A percentile compares a stretch with the other conserved stretches of the same genome.
Evolutionary conservation across 179 eudicot species (phyloP).

Genomic region (Beta corolliflora): DNA sequence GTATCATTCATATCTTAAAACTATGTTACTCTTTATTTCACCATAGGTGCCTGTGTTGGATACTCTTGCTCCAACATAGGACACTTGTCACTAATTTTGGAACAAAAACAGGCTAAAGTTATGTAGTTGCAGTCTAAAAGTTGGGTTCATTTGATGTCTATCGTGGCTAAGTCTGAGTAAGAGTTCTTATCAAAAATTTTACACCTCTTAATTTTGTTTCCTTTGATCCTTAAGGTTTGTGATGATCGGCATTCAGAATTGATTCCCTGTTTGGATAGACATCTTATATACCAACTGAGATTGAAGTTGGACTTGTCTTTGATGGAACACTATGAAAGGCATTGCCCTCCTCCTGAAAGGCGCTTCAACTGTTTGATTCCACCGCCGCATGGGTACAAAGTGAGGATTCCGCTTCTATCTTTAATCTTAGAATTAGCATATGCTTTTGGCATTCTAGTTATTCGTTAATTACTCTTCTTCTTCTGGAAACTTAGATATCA

Average conservation of each 20-base stretch:
- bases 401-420: constrained; percentile 24
- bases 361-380: constrained; percentile 95
- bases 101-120: background rate
- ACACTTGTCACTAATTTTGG: background rate
- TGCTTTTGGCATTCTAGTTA: background rate
- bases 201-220: constrained; percentile 19
- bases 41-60: background rate
- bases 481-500: constrained; percentile 14
- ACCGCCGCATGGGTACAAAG: constrained; percentile 96
- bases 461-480: background rate
- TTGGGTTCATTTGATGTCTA: background rate
- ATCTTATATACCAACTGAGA: constrained; percentile 93
- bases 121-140: background rate
- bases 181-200: background rate
- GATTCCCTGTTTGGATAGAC: constrained; percentile 96
- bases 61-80: background rate
- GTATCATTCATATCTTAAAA: constrained; percentile 4
- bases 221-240: constrained; percentile 63
- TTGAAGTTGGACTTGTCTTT: constrained; percentile 90
- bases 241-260: constrained; percentile 94
- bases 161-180: background rate
- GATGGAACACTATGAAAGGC: constrained; percentile 99
- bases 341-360: constrained; percentile 95
- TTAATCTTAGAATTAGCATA: background rate
- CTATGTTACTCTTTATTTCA: background rate